Conservation (phyloP, 768 basidiomycete genomes). For the Rhodotorula taiwanensis region DNA sequence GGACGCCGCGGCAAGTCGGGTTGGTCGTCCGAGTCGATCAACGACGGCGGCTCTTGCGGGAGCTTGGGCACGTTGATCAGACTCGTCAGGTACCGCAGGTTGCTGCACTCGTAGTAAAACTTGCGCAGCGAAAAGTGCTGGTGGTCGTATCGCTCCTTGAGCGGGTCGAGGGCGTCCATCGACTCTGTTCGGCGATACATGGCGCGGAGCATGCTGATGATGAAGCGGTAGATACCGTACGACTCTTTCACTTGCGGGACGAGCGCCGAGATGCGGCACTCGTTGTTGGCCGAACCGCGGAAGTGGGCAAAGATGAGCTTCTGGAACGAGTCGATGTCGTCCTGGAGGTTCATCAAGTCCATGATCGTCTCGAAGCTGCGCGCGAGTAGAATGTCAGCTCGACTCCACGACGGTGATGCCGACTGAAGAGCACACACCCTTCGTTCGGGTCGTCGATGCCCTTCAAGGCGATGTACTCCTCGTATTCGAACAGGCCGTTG, state of each 20-base stretch:
- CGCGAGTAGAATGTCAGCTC: neutral
- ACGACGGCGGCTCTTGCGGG: conserved; percentile 92
- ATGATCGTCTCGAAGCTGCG: conserved; percentile 91
- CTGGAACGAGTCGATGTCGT: conserved; percentile 98
- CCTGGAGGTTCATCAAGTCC: conserved; percentile 94
- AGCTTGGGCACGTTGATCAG: conserved; percentile 97
- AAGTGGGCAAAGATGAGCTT: conserved; percentile 96
- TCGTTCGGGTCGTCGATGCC: conserved; percentile 98
- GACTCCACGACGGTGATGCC: neutral
- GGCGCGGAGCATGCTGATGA: conserved; percentile 96
- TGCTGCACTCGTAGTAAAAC: conserved; percentile 99
- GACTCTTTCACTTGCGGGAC: conserved; percentile 98
- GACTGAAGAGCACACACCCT: conserved; percentile 57
- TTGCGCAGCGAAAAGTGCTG: conserved; percentile 91
- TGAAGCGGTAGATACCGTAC: conserved; percentile 98
- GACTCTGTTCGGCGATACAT: conserved; percentile 91
- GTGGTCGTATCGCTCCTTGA: conserved; percentile 75
- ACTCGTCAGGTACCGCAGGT: conserved; percentile 93
- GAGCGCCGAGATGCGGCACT: conserved; percentile 90
- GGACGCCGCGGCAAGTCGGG: conserved; percentile 83
- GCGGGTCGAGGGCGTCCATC: conserved; percentile 77
- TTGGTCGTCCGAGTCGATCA: conserved; percentile 68
- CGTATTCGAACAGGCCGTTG: conserved; percentile 97
- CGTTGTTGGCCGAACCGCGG: conserved; percentile 81
- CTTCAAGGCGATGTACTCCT: conserved; percentile 94